Evolutionary conservation across 306 rosid genomes (phyloP).

Genomic region (Fragaria nilgerrensis): DNA sequence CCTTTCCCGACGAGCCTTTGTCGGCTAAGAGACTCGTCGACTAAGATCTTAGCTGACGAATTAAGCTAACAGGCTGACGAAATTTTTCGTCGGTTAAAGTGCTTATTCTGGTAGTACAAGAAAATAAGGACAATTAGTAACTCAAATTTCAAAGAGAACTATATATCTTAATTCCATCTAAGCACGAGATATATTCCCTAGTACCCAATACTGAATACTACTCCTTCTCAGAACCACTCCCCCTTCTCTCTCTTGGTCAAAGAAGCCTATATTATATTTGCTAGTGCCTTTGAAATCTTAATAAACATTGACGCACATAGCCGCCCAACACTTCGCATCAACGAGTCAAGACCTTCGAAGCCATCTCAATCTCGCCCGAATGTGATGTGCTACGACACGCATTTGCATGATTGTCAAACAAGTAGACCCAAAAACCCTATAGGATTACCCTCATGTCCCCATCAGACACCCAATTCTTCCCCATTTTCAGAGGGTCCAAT

Average conservation of each 20-base stretch:
- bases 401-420: background rate
- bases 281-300: background rate
- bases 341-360: background rate
- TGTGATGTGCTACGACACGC: slow-evolving; percentile 1
- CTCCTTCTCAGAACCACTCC: background rate
- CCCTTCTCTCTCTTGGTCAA: background rate
- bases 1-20: too few species aligned
- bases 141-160: background rate
- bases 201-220: background rate
- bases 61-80: too few species aligned
- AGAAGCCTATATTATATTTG: slow-evolving; percentile 2
- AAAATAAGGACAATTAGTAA: too few species aligned
- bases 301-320: background rate
- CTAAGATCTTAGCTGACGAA: too few species aligned
- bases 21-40: too few species aligned
- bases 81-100: too few species aligned
- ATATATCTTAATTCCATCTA: background rate
- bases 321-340: background rate
- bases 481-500: background rate
- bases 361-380: slow-evolving; percentile 7
- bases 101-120: too few species aligned
- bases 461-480: background rate
- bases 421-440: background rate
- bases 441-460: slow-evolving; percentile 2
- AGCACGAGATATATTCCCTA: slow-evolving; percentile 4